Evolutionary conservation across 768 basidiomycete species (phyloP).

Genomic region (Lactarius akahatsu): DNA sequence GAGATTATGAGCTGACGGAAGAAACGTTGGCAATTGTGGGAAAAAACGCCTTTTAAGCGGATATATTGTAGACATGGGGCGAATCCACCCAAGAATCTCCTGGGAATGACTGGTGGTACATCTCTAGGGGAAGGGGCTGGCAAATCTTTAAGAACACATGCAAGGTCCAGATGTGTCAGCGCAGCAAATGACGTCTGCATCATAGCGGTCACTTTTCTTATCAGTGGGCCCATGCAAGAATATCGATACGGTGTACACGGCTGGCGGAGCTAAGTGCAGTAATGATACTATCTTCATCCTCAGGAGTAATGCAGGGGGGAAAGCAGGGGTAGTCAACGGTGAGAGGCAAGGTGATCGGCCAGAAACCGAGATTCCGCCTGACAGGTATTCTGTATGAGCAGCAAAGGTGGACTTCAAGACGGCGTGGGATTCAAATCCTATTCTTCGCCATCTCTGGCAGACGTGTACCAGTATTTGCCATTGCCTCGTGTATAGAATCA

Average conservation of each 20-base stretch:
- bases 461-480: not conserved
- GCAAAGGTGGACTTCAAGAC: not conserved
- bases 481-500: not conserved
- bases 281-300: not conserved
- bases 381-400: not conserved
- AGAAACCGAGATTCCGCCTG: not conserved
- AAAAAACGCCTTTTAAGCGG: too few species aligned
- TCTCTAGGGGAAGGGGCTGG: too few species aligned
- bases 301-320: rapidly evolving
- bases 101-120: not conserved
- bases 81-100: not conserved
- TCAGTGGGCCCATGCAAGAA: not conserved
- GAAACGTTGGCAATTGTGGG: too few species aligned
- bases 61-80: not conserved
- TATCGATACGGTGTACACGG: not conserved
- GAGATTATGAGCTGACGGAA: too few species aligned
- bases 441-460: not conserved
- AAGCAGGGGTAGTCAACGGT: not conserved
- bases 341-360: not conserved
- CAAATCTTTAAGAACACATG: too few species aligned
- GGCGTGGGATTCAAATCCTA: not conserved
- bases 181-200: too few species aligned
- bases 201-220: too few species aligned
- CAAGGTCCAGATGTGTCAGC: too few species aligned
- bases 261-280: not conserved